A percentile compares a stretch with the other conserved stretches of the same genome.
Conservation (phyloP, 2,329 filamentous ascomycete genomes). For the Penicillium polonicum region DNA sequence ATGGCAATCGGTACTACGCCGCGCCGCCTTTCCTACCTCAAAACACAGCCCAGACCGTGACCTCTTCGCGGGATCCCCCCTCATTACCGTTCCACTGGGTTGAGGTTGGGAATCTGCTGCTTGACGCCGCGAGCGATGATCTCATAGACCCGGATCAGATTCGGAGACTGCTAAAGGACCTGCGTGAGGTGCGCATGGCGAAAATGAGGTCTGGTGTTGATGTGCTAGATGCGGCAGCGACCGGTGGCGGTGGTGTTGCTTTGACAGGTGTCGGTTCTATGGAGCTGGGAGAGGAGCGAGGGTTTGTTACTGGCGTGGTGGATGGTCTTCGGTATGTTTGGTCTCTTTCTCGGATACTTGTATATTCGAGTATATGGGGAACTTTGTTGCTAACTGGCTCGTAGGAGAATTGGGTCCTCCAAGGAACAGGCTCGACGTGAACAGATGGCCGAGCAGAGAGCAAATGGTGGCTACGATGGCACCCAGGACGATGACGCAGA, state of each 20-base stretch:
- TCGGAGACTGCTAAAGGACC: constrained; percentile 71
- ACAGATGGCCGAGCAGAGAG: constrained; percentile 67
- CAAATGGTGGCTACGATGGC: constrained; percentile 50
- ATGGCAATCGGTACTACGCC: constrained; percentile 41
- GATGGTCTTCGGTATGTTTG: constrained; percentile 67
- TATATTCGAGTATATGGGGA: neutral
- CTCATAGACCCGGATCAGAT: constrained; percentile 72
- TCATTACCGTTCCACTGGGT: constrained; percentile 90
- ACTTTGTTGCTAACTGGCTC: neutral
- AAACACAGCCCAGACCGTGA: constrained; percentile 67
- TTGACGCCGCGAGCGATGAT: constrained; percentile 83
- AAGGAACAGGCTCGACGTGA: constrained; percentile 75
- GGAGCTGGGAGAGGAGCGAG: constrained; percentile 84
- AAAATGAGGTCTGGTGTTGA: constrained; percentile 79
- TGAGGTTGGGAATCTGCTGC: constrained; percentile 81
- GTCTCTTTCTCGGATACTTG: neutral
- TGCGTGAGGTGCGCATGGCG: constrained; percentile 83
- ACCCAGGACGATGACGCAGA: constrained; percentile 55
- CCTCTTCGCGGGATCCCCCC: constrained; percentile 37
- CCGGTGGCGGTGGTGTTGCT: constrained; percentile 64
- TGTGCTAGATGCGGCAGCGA: constrained; percentile 58
- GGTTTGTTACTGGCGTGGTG: constrained; percentile 80
- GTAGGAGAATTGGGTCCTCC: constrained; percentile 74
- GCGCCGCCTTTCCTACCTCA: constrained; percentile 77
- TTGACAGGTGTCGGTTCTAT: constrained; percentile 84